These are phyloP conservation scores for Lizonia empirigonia DNA, from an alignment of 2,329 filamentous ascomycete genomes.

Conservation along the genomic window DNA sequence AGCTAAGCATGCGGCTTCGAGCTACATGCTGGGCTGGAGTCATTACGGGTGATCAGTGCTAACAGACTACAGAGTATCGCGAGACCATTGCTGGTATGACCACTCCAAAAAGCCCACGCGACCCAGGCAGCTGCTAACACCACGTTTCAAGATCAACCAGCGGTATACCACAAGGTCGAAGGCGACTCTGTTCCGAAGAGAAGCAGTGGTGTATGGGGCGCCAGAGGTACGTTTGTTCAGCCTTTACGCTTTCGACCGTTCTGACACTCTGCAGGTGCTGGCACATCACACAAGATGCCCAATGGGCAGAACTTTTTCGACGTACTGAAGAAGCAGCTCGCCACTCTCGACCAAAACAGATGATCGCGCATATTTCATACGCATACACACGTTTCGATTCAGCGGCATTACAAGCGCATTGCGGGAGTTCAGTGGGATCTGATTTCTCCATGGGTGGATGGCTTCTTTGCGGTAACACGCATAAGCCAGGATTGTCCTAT, in stretches of 20 bases:
- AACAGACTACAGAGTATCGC: constrained; percentile 32
- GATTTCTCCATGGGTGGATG: constrained; percentile 15
- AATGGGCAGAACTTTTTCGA: constrained; percentile 53
- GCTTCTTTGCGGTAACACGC: constrained; percentile 22
- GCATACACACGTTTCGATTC: constrained; percentile 31
- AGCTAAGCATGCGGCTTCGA: neutral
- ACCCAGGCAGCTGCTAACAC: constrained; percentile 27
- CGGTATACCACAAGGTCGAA: constrained; percentile 48
- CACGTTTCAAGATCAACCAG: constrained; percentile 31
- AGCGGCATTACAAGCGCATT: constrained; percentile 46
- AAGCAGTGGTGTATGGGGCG: constrained; percentile 49
- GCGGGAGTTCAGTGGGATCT: constrained; percentile 40
- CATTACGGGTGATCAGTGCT: constrained; percentile 19
- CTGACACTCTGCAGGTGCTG: constrained; percentile 35
- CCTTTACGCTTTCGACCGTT: neutral
- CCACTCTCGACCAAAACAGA: constrained; percentile 48
- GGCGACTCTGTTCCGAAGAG: constrained; percentile 48
- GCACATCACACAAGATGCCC: constrained; percentile 50
- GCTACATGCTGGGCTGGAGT: neutral
- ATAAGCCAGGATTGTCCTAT: constrained; percentile 20
- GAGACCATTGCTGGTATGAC: constrained; percentile 40
- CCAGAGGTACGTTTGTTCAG: constrained; percentile 40
- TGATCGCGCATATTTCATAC: constrained; percentile 26
- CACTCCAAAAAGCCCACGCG: constrained; percentile 3
- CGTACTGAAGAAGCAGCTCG: constrained; percentile 54